Conservation (phyloP, 352 stramenopile genomes). For the Saprolegnia parasitica region DNA sequence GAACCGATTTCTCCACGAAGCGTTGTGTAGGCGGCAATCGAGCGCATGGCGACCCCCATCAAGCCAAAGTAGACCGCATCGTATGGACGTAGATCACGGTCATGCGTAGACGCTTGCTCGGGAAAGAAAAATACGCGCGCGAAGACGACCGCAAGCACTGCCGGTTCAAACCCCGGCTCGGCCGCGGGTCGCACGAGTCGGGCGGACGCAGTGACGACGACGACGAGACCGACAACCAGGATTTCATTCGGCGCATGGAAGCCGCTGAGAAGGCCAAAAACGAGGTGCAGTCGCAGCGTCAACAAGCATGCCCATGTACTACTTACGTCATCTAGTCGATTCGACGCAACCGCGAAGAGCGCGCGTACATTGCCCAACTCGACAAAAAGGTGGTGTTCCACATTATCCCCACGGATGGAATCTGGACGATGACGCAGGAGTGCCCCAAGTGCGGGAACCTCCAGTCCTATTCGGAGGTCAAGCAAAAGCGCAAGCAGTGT, state of each 20-base stretch:
- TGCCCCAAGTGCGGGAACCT: slow-evolving; percentile 63
- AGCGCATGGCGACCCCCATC: slow-evolving; percentile 18
- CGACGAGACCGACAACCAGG: slow-evolving; percentile 44
- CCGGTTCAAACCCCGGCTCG: slow-evolving; percentile 46
- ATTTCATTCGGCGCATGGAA: slow-evolving; percentile 72
- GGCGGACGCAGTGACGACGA: slow-evolving; percentile 38
- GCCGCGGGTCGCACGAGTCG: slow-evolving; percentile 30
- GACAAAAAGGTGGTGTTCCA: slow-evolving; percentile 57
- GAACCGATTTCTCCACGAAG: neutral
- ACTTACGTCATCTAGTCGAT: slow-evolving; percentile 37
- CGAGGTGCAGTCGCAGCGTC: slow-evolving; percentile 31
- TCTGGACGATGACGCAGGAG: slow-evolving; percentile 32
- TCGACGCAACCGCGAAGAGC: slow-evolving; percentile 55
- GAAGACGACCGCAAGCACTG: slow-evolving; percentile 58
- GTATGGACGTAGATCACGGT: slow-evolving; percentile 47
- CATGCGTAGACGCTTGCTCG: slow-evolving; percentile 34
- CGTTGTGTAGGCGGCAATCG: slow-evolving; percentile 6
- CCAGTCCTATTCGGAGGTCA: slow-evolving; percentile 70
- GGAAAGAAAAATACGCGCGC: slow-evolving; percentile 45
- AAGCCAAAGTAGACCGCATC: slow-evolving; percentile 31
- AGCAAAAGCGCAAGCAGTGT: slow-evolving; percentile 76
- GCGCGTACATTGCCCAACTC: slow-evolving; percentile 46
- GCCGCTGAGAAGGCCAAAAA: slow-evolving; percentile 53
- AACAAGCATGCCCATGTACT: no score
- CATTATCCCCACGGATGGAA: no score